These are phyloP conservation scores for Fusarium sp. DNA, from an alignment of 2,329 filamentous ascomycete genomes.

Conservation along the genomic window DNA sequence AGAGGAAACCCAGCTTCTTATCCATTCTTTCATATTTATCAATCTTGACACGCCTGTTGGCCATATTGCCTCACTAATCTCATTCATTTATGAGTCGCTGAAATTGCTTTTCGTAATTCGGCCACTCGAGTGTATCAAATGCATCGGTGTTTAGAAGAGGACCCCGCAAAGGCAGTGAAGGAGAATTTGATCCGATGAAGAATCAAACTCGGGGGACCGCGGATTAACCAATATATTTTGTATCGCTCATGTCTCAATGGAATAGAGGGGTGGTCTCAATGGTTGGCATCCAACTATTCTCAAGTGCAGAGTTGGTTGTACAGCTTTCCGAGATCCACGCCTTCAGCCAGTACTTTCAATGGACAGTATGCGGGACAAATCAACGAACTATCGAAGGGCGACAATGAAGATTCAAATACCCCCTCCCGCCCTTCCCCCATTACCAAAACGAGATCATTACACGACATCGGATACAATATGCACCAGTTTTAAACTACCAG, in stretches of 20 bases:
- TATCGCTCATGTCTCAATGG: background rate
- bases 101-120: background rate
- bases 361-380: background rate
- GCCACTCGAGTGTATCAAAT: background rate
- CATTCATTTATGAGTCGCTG: background rate
- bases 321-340: background rate
- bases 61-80: background rate
- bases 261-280: background rate
- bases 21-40: background rate
- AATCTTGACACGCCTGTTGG: background rate
- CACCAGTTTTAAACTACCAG: background rate
- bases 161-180: slow-evolving; percentile 10
- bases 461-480: background rate
- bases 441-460: background rate
- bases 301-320: background rate
- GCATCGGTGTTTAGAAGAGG: background rate
- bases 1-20: background rate
- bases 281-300: background rate
- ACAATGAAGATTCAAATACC: background rate
- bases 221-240: background rate
- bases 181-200: background rate
- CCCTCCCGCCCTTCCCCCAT: background rate
- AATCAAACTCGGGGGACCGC: background rate
- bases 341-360: background rate
- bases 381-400: background rate